These are phyloP conservation scores for Mesotaenium endlicherianum DNA, from an alignment of 139 green algal genomes.

Conservation along the genomic window DNA sequence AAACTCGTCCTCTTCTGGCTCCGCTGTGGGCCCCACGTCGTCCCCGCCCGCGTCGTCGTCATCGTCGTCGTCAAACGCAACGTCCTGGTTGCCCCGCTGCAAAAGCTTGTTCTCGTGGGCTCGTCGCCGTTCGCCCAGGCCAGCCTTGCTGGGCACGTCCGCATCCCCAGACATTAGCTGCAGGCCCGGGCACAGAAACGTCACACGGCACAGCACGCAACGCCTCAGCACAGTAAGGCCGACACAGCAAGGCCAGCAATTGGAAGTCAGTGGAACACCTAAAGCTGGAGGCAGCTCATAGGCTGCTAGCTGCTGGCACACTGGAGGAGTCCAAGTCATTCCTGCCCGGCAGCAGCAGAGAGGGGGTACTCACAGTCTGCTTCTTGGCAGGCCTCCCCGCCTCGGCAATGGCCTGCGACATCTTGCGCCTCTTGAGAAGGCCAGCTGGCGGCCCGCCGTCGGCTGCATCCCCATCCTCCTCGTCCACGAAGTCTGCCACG, in stretches of 20 bases:
- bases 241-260: no score
- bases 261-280: no score
- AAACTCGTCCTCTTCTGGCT: constrained; percentile 70
- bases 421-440: constrained; percentile 5
- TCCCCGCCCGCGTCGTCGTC: constrained; percentile 7
- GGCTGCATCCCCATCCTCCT: constrained; percentile 15
- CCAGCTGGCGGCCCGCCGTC: constrained; percentile 7
- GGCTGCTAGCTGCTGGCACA: no score
- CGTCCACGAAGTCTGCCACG: constrained; percentile 76
- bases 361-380: background rate
- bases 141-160: constrained; percentile 63
- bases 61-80: constrained; percentile 26
- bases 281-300: no score
- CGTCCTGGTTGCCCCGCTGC: constrained; percentile 5
- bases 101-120: constrained; percentile 19
- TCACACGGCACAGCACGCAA: no score
- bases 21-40: constrained; percentile 17
- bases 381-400: constrained; percentile 28
- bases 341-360: no score
- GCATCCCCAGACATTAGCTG: constrained; percentile 62
- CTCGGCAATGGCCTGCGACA: constrained; percentile 29
- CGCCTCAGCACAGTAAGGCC: no score
- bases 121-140: constrained; percentile 69
- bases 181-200: background rate
- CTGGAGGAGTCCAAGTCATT: no score